phyloP scores from a whole-genome alignment of 2,329 filamentous ascomycete genomes.

The Acarospora socialis region DNA sequence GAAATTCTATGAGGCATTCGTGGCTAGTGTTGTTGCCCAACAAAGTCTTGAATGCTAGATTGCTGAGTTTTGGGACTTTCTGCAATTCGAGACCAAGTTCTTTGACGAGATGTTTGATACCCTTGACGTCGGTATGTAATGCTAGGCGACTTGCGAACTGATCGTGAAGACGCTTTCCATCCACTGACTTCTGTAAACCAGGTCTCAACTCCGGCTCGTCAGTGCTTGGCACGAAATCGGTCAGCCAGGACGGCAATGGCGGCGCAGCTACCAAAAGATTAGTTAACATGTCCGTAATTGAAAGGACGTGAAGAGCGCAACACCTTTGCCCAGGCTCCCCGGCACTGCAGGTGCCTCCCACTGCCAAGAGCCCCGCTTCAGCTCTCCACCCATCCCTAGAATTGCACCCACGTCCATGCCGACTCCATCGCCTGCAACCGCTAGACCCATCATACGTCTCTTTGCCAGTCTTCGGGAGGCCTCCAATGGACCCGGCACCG shows the following conservation, averaged over 20 bases:
- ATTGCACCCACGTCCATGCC: constrained; percentile 27
- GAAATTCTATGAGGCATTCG: constrained; percentile 4
- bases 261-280: background rate
- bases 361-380: constrained; percentile 14
- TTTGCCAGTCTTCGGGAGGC: constrained; percentile 41
- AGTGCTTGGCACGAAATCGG: background rate
- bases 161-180: too few species aligned
- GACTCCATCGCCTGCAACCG: constrained; percentile 20
- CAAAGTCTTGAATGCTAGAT: constrained; percentile 1
- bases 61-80: background rate
- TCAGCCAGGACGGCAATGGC: background rate
- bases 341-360: constrained; percentile 21
- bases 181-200: too few species aligned
- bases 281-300: background rate
- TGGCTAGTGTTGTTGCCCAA: background rate
- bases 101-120: too few species aligned
- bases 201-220: too few species aligned
- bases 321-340: constrained; percentile 15
- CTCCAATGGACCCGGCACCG: constrained; percentile 48
- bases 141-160: too few species aligned
- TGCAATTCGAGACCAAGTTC: background rate
- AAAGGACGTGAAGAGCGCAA: background rate
- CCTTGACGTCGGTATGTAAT: too few species aligned
- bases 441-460: constrained; percentile 39
- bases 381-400: constrained; percentile 19